These are phyloP conservation scores for Alopecurus myosuroides DNA, from an alignment of 176 grass and related monocot genomes.

Conservation along the genomic window DNA sequence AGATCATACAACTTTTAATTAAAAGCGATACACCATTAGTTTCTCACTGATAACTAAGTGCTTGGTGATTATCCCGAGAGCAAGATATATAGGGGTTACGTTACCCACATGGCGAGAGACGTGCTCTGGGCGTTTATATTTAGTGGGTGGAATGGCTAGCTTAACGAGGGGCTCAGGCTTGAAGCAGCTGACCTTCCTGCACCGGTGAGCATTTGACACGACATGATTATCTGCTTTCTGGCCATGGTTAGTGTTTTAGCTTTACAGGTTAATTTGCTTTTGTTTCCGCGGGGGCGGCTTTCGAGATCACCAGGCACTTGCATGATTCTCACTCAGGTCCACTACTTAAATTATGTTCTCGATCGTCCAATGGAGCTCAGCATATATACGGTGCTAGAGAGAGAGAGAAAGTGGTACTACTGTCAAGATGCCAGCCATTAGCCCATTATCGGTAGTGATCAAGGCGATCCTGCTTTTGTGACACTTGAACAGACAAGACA, in stretches of 20 bases:
- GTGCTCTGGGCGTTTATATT: too few relatives aligned
- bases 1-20: too few relatives aligned
- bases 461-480: not conserved
- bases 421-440: not conserved
- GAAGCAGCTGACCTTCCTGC: constrained; percentile 1
- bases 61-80: too few relatives aligned
- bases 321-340: constrained; percentile 1
- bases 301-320: not conserved
- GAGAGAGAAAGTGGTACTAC: not conserved
- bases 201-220: not conserved
- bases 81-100: too few relatives aligned
- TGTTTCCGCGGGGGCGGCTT: not conserved
- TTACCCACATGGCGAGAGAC: too few relatives aligned
- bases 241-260: constrained; percentile 8
- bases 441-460: not conserved
- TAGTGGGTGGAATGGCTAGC: too few relatives aligned
- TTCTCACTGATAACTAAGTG: not conserved
- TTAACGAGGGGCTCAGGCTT: too few relatives aligned
- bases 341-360: not conserved
- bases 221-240: not conserved
- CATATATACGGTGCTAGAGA: not conserved
- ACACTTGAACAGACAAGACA: not conserved
- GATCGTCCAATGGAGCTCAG: not conserved
- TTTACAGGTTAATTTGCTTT: constrained; percentile 4
- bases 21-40: too few relatives aligned